Conservation (phyloP, 768 basidiomycete genomes). For the Lactifluus volemus region DNA sequence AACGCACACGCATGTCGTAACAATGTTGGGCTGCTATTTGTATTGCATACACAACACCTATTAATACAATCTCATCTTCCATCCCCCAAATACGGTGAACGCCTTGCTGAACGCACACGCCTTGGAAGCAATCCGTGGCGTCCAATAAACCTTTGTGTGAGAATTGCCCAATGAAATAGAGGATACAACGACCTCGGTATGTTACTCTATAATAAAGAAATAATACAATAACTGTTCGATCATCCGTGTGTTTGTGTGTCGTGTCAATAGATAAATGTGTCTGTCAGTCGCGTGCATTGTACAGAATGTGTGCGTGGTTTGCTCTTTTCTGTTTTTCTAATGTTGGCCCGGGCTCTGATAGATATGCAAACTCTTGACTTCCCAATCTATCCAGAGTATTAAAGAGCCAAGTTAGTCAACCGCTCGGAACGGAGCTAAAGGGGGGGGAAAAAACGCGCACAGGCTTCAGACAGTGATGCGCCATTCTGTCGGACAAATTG, state of each 20-base stretch:
- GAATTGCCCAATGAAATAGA: not conserved
- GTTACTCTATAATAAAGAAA: constrained; percentile 1
- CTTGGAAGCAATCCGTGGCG: not conserved
- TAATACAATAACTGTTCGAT: not conserved
- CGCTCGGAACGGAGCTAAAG: not conserved
- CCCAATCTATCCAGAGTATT: constrained; percentile 59
- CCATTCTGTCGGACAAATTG: constrained; percentile 71
- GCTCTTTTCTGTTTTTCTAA: not conserved
- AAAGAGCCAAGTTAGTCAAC: not conserved
- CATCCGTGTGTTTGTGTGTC: not conserved
- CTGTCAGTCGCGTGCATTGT: not conserved
- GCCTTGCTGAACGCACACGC: not conserved
- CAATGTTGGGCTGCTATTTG: not conserved
- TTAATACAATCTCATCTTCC: not conserved
- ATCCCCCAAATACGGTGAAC: not conserved
- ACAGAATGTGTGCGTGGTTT: not conserved
- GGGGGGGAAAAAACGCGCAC: constrained; percentile 39
- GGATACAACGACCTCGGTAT: not conserved
- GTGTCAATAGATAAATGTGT: not conserved
- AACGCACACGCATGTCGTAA: not conserved
- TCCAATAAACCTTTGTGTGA: not conserved
- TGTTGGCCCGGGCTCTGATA: constrained; percentile 36
- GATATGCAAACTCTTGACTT: constrained; percentile 65
- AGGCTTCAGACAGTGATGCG: constrained; percentile 62
- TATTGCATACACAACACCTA: constrained; percentile 7